Evolutionary conservation across 2,329 filamentous ascomycete genomes (phyloP), one percentile per base, ranked within the genome.

Genomic region (Fusarium solani-melongenae): DNA sequence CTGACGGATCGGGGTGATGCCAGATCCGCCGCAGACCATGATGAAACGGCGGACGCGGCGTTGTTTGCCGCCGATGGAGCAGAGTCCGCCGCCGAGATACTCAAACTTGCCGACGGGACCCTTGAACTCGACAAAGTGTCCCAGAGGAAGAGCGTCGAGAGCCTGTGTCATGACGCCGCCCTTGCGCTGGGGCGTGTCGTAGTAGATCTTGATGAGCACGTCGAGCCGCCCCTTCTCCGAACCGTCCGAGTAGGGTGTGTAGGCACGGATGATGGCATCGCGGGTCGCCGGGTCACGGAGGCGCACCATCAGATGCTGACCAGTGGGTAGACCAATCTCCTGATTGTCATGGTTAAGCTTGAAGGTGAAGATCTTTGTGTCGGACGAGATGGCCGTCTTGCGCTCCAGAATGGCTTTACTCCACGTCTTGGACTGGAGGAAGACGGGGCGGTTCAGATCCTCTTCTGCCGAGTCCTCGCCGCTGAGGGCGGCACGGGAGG

Each of bases 1-100:
- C 78, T 96, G 93, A 80, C 92, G 96, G 72, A 98, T 93, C 0
- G 95, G 95, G n/a, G 95, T 98, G 78, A 98, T 93, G 1, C 95
- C 95, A n/a, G 90, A 94, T 7, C 95, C 95, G 15, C 89, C 95
- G 76, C 94, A 96, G 34, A 98, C 91, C 94, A 98, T 97, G 79
- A 93, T 86, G 81, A 98, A 94, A 14, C 88, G 88, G 61, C 87
- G 88, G 1, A 97, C 88, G 0, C 76, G 82, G 11, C 91, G 85
- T 66, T 85, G 80, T 22, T 84, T 86, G 0, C 88, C 88, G 34
- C 89, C 89, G 46, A 97, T 83, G 1, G 83, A 79, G 76, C 93
- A 94, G 2, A 82, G 71, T 0, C 95, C 94, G 0, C 85, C 82
- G 0, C 93, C 92, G 0, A 92, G 84, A 77, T 98, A 98, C 77